Evolutionary conservation across 1,284 basidiomycete species (phyloP).

Genomic region (Boletus mariae): DNA sequence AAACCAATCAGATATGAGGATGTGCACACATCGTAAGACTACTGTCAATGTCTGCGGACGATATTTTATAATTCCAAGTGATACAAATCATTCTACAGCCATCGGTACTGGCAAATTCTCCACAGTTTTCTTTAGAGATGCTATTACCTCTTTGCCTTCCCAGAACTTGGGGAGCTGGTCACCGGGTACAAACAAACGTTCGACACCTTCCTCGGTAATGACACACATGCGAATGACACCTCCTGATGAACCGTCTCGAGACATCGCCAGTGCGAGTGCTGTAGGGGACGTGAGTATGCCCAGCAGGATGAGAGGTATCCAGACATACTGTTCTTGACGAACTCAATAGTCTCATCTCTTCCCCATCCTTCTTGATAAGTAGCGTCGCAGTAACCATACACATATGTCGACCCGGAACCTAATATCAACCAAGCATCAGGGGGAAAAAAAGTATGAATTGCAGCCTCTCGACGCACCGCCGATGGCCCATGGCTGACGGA

Average conservation of each 20-base stretch:
- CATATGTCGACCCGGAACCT: conserved; percentile 97
- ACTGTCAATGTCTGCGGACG: neutral
- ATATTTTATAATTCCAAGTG: conserved; percentile 2
- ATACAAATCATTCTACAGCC: conserved; percentile 53
- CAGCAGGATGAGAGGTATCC: neutral
- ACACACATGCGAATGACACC: conserved; percentile 97
- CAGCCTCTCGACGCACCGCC: conserved; percentile 57
- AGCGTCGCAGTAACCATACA: conserved; percentile 98
- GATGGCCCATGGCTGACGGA: conserved; percentile 96
- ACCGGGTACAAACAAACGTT: conserved; percentile 94
- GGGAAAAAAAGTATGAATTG: neutral
- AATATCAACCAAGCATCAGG: conserved; percentile 8
- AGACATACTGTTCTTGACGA: conserved; percentile 91
- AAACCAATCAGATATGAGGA: conserved; percentile 4
- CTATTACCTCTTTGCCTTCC: conserved; percentile 73
- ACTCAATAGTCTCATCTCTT: conserved; percentile 86
- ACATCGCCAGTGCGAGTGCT: conserved; percentile 96
- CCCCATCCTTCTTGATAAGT: conserved; percentile 96
- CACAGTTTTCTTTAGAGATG: conserved; percentile 33
- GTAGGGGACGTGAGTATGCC: conserved; percentile 12
- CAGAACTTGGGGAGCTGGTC: conserved; percentile 85
- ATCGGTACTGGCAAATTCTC: conserved; percentile 48
- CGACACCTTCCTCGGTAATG: conserved; percentile 89
- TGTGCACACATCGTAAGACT: neutral
- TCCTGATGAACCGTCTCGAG: conserved; percentile 96